These are phyloP conservation scores for Emmonsiellopsis sp. DNA, from an alignment of 2,329 filamentous ascomycete genomes.

Conservation along the genomic window DNA sequence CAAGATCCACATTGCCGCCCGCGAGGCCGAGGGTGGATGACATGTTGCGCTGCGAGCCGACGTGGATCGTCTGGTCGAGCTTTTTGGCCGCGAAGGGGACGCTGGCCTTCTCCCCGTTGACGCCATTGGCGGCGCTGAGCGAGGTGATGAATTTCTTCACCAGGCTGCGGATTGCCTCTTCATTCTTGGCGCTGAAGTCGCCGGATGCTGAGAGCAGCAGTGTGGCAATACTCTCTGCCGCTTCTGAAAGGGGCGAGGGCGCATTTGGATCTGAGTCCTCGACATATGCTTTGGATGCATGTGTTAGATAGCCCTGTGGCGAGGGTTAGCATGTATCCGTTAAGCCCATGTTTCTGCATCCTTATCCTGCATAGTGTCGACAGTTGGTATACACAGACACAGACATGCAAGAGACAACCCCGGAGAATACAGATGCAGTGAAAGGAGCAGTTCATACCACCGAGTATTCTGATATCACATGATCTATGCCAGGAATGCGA, in stretches of 20 bases:
- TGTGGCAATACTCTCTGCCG: constrained; percentile 73
- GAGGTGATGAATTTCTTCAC: constrained; percentile 84
- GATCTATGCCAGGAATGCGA: constrained; percentile 78
- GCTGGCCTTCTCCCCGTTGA: constrained; percentile 55
- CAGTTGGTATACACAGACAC: constrained; percentile 2
- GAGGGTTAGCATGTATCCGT: not conserved
- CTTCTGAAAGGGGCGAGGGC: constrained; percentile 72
- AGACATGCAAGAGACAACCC: not conserved
- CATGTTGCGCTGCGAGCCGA: constrained; percentile 88
- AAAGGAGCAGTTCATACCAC: constrained; percentile 37
- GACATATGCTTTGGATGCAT: constrained; percentile 77
- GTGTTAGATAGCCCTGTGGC: constrained; percentile 68
- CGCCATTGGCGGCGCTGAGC: constrained; percentile 63
- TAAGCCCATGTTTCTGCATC: not conserved
- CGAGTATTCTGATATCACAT: constrained; percentile 81
- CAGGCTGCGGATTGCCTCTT: constrained; percentile 69
- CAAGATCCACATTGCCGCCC: constrained; percentile 75
- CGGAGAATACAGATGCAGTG: not conserved
- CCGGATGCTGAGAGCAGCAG: constrained; percentile 90
- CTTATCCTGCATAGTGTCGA: not conserved
- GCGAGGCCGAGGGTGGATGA: constrained; percentile 88
- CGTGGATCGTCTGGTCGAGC: constrained; percentile 89
- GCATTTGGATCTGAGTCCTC: constrained; percentile 60
- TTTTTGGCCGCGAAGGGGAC: constrained; percentile 70
- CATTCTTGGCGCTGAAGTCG: constrained; percentile 59